Evolutionary conservation across 805 yeast species (phyloP).

Genomic region (Hanseniaspora taiwanica): DNA sequence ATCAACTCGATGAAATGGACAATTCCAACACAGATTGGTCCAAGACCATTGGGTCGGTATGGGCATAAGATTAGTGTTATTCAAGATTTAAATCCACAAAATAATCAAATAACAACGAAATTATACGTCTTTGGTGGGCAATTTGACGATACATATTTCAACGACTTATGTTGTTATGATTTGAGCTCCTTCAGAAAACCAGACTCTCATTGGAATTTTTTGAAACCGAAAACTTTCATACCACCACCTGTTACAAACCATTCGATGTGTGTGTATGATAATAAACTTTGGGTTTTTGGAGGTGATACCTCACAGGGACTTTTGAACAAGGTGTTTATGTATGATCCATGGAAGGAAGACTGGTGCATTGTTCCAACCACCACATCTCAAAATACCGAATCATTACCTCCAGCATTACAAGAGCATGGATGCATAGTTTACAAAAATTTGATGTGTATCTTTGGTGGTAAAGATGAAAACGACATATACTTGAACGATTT

Average conservation of each 20-base stretch:
- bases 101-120: constrained; percentile 20
- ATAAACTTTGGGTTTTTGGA: constrained; percentile 78
- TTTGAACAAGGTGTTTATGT: constrained; percentile 67
- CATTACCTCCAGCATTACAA: constrained; percentile 74
- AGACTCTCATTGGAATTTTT: constrained; percentile 70
- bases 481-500: constrained; percentile 58
- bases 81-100: constrained; percentile 15
- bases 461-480: constrained; percentile 76
- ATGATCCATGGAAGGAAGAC: constrained; percentile 49
- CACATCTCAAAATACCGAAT: constrained; percentile 35
- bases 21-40: constrained; percentile 58
- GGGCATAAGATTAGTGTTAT: constrained; percentile 85
- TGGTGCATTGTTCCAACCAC: constrained; percentile 64
- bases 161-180: constrained; percentile 79
- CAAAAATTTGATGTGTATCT: constrained; percentile 64
- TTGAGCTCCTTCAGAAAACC: constrained; percentile 75
- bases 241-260: constrained; percentile 82
- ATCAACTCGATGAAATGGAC: constrained; percentile 70
- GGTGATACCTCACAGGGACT: constrained; percentile 71
- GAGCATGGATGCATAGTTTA: constrained; percentile 81
- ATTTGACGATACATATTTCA: constrained; percentile 66
- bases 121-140: constrained; percentile 92
- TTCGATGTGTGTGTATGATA: constrained; percentile 69
- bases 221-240: constrained; percentile 37
- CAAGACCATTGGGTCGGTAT: constrained; percentile 81